Percentiles rank a stretch among this genome's conserved stretches.
Evolutionary conservation across 257 asterid genomes (phyloP).

Genomic region (Galeopsis tetrahit): DNA sequence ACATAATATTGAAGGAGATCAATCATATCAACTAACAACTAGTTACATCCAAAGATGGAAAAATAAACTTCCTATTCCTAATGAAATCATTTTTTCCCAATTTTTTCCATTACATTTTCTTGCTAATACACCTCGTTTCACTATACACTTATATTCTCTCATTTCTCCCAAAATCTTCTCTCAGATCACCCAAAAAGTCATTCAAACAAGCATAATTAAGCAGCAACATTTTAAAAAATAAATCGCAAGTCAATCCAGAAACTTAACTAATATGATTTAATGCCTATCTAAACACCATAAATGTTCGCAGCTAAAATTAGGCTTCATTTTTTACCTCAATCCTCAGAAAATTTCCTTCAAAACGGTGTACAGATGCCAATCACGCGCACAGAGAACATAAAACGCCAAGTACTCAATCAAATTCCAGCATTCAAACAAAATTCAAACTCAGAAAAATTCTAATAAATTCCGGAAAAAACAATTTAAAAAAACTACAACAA

Average conservation of each 20-base stretch:
- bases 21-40: neutral
- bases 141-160: neutral
- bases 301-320: neutral
- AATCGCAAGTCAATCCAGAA: neutral
- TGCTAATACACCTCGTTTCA: neutral
- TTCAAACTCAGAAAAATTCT: constrained; percentile 13
- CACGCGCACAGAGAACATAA: neutral
- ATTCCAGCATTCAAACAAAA: neutral
- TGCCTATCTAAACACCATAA: neutral
- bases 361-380: neutral
- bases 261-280: neutral
- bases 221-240: neutral
- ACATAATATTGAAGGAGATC: neutral
- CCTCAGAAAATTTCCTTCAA: neutral
- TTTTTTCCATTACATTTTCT: neutral
- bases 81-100: neutral
- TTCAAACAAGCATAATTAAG: neutral
- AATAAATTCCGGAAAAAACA: constrained; percentile 7
- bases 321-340: neutral
- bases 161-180: neutral
- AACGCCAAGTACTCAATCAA: neutral
- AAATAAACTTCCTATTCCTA: neutral
- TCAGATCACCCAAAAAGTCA: constrained; percentile 1
- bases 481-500: neutral
- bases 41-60: neutral